Evolutionary conservation across 1,284 basidiomycete genomes (phyloP).

Genomic region (Malassezia furfur): DNA sequence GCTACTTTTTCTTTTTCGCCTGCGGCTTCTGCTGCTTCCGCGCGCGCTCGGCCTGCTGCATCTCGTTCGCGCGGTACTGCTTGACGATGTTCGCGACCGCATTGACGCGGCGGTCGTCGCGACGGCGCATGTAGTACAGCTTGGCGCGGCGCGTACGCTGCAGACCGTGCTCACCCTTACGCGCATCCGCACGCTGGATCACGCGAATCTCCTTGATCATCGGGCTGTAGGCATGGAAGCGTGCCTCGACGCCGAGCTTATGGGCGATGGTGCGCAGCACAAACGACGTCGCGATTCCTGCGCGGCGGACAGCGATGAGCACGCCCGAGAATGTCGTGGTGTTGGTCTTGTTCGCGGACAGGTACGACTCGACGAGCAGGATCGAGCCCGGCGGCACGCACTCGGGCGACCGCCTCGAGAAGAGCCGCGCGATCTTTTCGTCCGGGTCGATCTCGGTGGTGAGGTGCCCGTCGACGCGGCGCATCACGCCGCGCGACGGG

Average conservation of each 20-base stretch:
- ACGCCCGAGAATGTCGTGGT: constrained; percentile 42
- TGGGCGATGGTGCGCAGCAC: constrained; percentile 42
- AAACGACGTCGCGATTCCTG: constrained; percentile 40
- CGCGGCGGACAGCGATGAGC: constrained; percentile 37
- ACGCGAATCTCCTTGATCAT: constrained; percentile 43
- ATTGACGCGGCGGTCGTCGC: constrained; percentile 33
- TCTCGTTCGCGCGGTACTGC: constrained; percentile 18
- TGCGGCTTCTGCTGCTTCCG: neutral
- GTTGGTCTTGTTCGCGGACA: constrained; percentile 27
- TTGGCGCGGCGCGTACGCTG: constrained; percentile 40
- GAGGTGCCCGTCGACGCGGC: constrained; percentile 31
- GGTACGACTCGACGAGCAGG: constrained; percentile 43
- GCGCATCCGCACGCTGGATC: constrained; percentile 35
- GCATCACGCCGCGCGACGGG: constrained; percentile 31
- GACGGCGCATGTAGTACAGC: constrained; percentile 41
- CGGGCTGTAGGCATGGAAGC: constrained; percentile 42
- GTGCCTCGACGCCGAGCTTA: constrained; percentile 47
- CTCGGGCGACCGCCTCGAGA: constrained; percentile 30
- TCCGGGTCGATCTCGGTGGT: constrained; percentile 32
- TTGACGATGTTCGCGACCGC: constrained; percentile 36
- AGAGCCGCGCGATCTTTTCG: constrained; percentile 35
- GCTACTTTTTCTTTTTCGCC: neutral
- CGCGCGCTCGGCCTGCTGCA: constrained; percentile 5
- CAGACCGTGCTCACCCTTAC: constrained; percentile 33
- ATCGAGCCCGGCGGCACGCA: constrained; percentile 42